Base-by-base conservation (phyloP, 176 grass and related monocot genomes). In the Cymbopogon citratus region DNA sequence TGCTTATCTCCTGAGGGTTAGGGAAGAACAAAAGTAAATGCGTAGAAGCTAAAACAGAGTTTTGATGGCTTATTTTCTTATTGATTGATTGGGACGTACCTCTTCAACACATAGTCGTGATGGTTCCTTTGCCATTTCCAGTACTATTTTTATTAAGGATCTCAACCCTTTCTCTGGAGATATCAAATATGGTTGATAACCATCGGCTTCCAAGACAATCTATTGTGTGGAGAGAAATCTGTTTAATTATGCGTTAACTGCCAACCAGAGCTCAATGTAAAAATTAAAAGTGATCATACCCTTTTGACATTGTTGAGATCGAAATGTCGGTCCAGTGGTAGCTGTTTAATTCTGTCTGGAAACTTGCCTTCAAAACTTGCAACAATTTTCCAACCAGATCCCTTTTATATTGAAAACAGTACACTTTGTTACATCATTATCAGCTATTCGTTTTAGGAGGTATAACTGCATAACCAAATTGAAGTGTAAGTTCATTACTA, bases 151-250 rank as follows among this genome's bases (percentile, higher is more conserved):
- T 77, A 97, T 97, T 80, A 97, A 82, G 71, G 94, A 97, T 54
- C 94, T 91, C 85, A 97, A 85, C 69, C 94, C 94, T 91, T 97
- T 97, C 77, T 97, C 94, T 43, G 94, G 94, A 83, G 94, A 97
- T 87, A 97, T 97, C 46, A 97, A 85, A 83, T 97, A 97, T 59
- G 94, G 94, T 84, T 97, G 94, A 76, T 97, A 97, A 86, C 94
- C 94, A 74, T 97, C 94, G 25, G 94, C 94, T 87, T 97, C 94
- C 84, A 97, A 69, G 45, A 97, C 94, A 93, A 97, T 97, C 94
- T 97, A 81, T n/a, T 77, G 73, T 6, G 24, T 62, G 31, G 87
- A 84, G 34, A 83, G 33, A 77, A 87, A 33, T 31, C 31, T 15
- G 13, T 60, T 73, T 36, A 66, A 64, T 39, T 38, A 80, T 48